These are phyloP conservation scores for Calonectria montana DNA, from an alignment of 2,329 filamentous ascomycete genomes.

Conservation along the genomic window DNA sequence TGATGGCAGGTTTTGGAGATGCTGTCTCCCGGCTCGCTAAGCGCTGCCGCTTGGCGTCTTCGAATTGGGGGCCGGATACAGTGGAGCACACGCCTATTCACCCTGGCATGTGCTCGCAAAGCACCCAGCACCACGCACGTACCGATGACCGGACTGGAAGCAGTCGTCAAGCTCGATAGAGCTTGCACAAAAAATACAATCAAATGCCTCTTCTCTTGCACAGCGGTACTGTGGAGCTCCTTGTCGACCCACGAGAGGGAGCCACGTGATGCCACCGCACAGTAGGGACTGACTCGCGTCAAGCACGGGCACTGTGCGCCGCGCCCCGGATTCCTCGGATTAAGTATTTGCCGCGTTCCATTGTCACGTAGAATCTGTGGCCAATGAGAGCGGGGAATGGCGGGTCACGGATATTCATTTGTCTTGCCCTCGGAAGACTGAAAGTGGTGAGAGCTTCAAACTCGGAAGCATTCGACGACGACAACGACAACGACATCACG, in stretches of 20 bases:
- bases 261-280: constrained; percentile 50
- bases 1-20: constrained; percentile 45
- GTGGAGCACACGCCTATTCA: constrained; percentile 46
- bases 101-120: constrained; percentile 44
- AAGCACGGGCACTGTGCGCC: constrained; percentile 41
- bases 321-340: constrained; percentile 33
- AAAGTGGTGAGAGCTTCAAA: constrained; percentile 23
- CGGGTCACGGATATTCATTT: constrained; percentile 4
- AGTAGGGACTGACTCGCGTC: constrained; percentile 34
- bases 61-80: constrained; percentile 44
- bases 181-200: constrained; percentile 31
- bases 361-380: not conserved
- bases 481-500: not conserved
- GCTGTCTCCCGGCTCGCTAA: constrained; percentile 45
- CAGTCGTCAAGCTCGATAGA: constrained; percentile 15
- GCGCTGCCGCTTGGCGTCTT: constrained; percentile 48
- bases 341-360: constrained; percentile 43
- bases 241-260: constrained; percentile 44
- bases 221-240: constrained; percentile 39
- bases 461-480: constrained; percentile 8
- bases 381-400: constrained; percentile 42
- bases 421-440: constrained; percentile 9
- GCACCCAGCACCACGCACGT: constrained; percentile 36
- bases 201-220: constrained; percentile 39
- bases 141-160: constrained; percentile 11